phyloP scores from a whole-genome alignment of 2,329 filamentous ascomycete species.

The Sclerotinia minor region DNA sequence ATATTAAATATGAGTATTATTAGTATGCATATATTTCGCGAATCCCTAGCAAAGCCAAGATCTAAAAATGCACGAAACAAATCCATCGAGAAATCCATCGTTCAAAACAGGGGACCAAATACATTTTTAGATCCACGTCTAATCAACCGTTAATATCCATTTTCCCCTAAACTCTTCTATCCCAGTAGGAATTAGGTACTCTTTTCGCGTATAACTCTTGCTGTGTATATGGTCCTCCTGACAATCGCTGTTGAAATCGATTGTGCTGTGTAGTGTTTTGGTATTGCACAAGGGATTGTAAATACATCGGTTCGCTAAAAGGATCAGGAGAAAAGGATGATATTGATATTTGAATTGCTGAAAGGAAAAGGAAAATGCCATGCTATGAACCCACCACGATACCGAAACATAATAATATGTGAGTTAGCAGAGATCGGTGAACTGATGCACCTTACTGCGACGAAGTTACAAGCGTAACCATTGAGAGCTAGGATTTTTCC shows the following conservation, averaged over 20 bases:
- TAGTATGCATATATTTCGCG: not conserved
- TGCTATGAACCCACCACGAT: not conserved
- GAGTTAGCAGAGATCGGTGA: not conserved
- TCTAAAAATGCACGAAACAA: not conserved
- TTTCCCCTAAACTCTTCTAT: not conserved
- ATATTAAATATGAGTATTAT: not conserved
- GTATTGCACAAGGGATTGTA: not conserved
- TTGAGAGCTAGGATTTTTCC: not conserved
- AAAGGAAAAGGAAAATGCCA: not conserved
- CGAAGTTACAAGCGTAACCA: not conserved
- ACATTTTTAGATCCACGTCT: constrained; percentile 17
- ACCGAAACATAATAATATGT: not conserved
- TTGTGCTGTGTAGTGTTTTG: not conserved
- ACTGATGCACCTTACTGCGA: not conserved
- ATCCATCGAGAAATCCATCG: constrained; percentile 13
- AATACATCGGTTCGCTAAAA: not conserved
- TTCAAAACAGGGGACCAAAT: constrained; percentile 8
- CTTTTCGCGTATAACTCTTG: constrained; percentile 10
- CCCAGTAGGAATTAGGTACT: not conserved
- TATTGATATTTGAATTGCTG: not conserved
- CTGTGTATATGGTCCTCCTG: constrained; percentile 10
- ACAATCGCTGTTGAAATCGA: not conserved
- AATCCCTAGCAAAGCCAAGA: not conserved
- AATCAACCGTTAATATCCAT: not conserved
- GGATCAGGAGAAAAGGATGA: not conserved